Evolutionary conservation across 2,329 filamentous ascomycete species (phyloP), one percentile per base, ranked within the genome.

Genomic region (Verticillium dahliae): DNA sequence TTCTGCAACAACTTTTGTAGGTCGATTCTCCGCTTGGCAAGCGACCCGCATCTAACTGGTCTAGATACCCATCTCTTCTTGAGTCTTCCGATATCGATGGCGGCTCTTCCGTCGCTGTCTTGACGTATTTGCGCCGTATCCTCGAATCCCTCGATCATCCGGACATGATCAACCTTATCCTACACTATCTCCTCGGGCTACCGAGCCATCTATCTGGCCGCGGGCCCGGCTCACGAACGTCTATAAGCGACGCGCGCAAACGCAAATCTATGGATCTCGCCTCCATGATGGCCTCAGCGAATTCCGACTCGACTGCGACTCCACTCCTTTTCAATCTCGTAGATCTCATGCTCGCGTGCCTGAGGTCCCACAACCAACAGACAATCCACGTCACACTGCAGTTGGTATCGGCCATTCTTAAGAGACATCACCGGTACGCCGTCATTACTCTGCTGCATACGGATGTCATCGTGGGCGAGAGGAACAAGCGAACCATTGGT

Each of bases 81-180:
- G 94, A 99, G 74, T 99, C 95, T 10, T 98, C 95, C 1, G 95
- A 99, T 76, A 90, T 96, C 45, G 94, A 98, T 74, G 95, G 94
- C 66, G 95, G 95, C 60, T 99, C 95, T 6, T 97, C 95, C 0
- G 92, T 98, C 27, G 95, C 95, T 3, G 95, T 99, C 13, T 81
- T 98, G 65, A 97, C 93, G 1, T 98, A 99, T 73, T 81, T 99
- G 39, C 89, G 90, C 62, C 89, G 91, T 52, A 96, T 98, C 61
- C 82, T 99, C 6, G 93, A 97, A 72, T 90, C 91, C 0, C 81
- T 99, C 14, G 92, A 97, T 65, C 92, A 98, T 72, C 91, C 92
- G 7, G 93, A 98, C 70, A 89, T 99, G 79, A 91, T 97, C 62
- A 91, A 97, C 67, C 89, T 97, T 63, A 95, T 98, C 60, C 83